These are phyloP conservation scores for Porodaedalea pini DNA, from an alignment of 1,284 basidiomycete genomes.

Conservation along the genomic window DNA sequence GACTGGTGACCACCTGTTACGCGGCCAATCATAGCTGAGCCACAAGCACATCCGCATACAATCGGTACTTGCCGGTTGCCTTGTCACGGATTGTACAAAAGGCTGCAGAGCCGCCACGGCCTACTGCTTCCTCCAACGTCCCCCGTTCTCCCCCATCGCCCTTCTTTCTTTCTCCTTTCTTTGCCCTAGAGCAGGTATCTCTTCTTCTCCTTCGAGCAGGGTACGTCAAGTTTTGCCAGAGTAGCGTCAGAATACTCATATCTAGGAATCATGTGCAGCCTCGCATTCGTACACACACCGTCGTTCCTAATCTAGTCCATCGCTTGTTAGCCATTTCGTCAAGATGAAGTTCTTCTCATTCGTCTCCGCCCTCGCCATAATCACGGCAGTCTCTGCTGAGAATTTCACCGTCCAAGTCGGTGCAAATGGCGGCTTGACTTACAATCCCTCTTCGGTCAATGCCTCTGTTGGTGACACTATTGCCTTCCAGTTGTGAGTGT, in stretches of 20 bases:
- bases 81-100: neutral
- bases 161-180: slow-evolving; percentile 7
- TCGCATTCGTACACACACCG: slow-evolving; percentile 6
- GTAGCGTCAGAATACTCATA: neutral
- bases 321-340: slow-evolving; percentile 12
- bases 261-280: slow-evolving; percentile 1
- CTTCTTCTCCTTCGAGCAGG: slow-evolving; percentile 18
- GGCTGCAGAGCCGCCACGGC: neutral
- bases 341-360: slow-evolving; percentile 52
- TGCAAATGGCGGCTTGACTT: slow-evolving; percentile 39
- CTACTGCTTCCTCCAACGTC: slow-evolving; percentile 20
- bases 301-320: neutral
- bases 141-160: slow-evolving; percentile 6
- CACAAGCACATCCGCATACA: neutral
- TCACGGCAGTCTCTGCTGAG: slow-evolving; percentile 37
- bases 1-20: neutral
- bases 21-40: neutral
- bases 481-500: slow-evolving; percentile 48
- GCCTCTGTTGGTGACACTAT: slow-evolving; percentile 51
- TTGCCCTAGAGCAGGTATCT: slow-evolving; percentile 2
- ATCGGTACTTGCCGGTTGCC: neutral
- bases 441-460: slow-evolving; percentile 42
- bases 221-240: neutral
- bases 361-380: slow-evolving; percentile 39
- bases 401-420: slow-evolving; percentile 46